Conservation (phyloP, 805 yeast species). For the Lachancea kluyveri region DNA sequence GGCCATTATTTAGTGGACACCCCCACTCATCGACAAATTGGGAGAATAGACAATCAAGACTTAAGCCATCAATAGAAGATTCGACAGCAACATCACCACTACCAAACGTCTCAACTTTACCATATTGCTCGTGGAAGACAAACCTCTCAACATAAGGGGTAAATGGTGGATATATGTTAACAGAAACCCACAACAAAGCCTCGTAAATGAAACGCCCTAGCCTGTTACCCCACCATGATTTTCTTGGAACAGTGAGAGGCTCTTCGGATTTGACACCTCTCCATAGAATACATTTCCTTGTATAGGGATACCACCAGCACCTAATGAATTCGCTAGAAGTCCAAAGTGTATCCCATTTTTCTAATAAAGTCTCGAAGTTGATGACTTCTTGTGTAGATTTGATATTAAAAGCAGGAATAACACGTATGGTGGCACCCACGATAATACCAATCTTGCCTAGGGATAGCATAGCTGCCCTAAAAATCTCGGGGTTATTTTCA, state of each 20-base stretch:
- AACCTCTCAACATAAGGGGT: constrained; percentile 84
- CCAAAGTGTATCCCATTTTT: constrained; percentile 77
- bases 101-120: constrained; percentile 58
- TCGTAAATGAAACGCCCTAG: constrained; percentile 79
- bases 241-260: constrained; percentile 55
- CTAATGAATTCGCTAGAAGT: constrained; percentile 84
- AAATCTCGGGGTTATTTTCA: constrained; percentile 57
- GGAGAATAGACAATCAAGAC: constrained; percentile 91
- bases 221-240: constrained; percentile 80
- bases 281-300: constrained; percentile 83
- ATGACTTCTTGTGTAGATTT: constrained; percentile 79
- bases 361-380: constrained; percentile 63
- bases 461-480: constrained; percentile 77
- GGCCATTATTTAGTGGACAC: constrained; percentile 78
- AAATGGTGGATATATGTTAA: constrained; percentile 60
- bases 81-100: constrained; percentile 63
- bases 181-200: constrained; percentile 70
- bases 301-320: constrained; percentile 97
- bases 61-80: constrained; percentile 77
- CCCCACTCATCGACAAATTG: constrained; percentile 98
- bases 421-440: constrained; percentile 76
- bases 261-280: constrained; percentile 74
- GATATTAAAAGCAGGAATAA: constrained; percentile 77
- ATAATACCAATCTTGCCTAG: constrained; percentile 90
- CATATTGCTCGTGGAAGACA: constrained; percentile 81